A percentile compares a stretch with the other conserved stretches of the same genome.
These are phyloP conservation scores for Narthecium ossifragum DNA, from an alignment of 106 monocot genomes.

Conservation along the genomic window DNA sequence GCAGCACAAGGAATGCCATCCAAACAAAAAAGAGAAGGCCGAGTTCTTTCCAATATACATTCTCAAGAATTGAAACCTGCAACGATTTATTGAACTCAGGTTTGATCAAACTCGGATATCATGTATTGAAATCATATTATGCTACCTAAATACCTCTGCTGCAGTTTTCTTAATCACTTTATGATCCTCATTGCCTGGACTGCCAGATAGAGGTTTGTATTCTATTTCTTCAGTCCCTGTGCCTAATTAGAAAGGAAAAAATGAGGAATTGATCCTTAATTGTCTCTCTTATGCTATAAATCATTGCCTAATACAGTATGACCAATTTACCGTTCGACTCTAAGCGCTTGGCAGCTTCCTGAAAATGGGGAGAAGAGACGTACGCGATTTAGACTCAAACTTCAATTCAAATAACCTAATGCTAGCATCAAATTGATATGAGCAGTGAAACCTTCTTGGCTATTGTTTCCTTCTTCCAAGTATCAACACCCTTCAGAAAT, in stretches of 20 bases:
- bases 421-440: no score
- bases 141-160: slow-evolving; percentile 26
- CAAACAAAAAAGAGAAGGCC: slow-evolving; percentile 74
- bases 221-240: slow-evolving; percentile 37
- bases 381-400: no score
- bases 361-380: slow-evolving; percentile 26
- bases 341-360: slow-evolving; percentile 44
- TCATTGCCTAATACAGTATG: neutral
- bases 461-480: slow-evolving; percentile 90
- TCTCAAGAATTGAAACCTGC: slow-evolving; percentile 45
- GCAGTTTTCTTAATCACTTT: slow-evolving; percentile 17
- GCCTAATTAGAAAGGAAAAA: neutral
- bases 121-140: no score
- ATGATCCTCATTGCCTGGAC: slow-evolving; percentile 15
- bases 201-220: slow-evolving; percentile 50
- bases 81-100: no score
- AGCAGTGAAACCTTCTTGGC: slow-evolving; percentile 35
- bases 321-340: slow-evolving; percentile 30
- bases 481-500: slow-evolving; percentile 65
- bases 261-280: no score
- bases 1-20: slow-evolving; percentile 56
- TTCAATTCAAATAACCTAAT: slow-evolving; percentile 20
- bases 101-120: no score
- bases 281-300: neutral
- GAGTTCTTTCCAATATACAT: slow-evolving; percentile 73